Evolutionary conservation across 352 stramenopile genomes (phyloP), one percentile per base, ranked within the genome.

Genomic region (Pythium brassicae): DNA sequence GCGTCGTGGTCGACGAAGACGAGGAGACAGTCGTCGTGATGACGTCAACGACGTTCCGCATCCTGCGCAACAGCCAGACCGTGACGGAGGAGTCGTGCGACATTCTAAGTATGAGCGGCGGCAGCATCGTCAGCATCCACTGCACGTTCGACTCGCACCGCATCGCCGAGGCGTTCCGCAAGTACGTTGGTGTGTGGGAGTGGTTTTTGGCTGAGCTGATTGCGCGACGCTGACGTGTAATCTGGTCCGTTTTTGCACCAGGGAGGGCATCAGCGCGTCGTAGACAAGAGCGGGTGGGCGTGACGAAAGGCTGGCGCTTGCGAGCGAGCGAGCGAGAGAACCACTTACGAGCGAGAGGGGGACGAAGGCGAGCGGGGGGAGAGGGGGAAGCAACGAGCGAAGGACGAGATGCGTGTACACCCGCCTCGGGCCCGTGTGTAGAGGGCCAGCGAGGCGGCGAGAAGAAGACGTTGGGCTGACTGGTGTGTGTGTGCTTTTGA

Each of bases 101-200:
- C 55, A 90, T 94, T 32, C 57, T 94, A 39, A 92, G 79, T 54
- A 71, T 94, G 50, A 89, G 66, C 48, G 71, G 71, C 48, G 81
- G 83, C 50, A 69, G 65, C 46, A 89, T 94, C 61, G 73, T 87
- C 44, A 92, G 78, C 57, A 92, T 94, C 50, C 85, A 94, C 67
- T 91, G 80, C 70, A 94, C 84, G 44, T 94, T 93, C 52, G 85
- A 94, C 71, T 94, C 85, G 67, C 81, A 79, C 64, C 78, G 81
- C 62, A 83, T 94, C 51, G 82, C 85, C 19, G 73, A 89, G 56
- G 78, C 85, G 45, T 94, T 94, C 65, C 70, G 71, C 72, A 92
- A 89, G 85, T 94, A 85, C 57, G 83, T 84, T 19, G 29, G 9
- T 17, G 27, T 26, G 3, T 12, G 6, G 40, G n/a, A n/a, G 9